Base-by-base conservation (phyloP, 2,329 filamentous ascomycete genomes). In the Zasmidium angulare region DNA sequence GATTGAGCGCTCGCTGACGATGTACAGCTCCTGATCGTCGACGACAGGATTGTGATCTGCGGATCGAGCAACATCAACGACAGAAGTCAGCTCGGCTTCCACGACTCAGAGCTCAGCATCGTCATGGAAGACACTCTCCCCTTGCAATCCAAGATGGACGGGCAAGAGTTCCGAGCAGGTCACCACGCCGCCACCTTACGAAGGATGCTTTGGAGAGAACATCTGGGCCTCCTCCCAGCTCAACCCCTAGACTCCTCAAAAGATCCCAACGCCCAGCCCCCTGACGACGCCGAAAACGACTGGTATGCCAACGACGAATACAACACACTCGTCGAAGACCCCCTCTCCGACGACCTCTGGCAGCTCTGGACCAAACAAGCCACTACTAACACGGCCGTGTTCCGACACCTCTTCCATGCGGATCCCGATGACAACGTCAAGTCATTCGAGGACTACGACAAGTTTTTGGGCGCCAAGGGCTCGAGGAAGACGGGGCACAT, bases 341-440 rank as follows among this genome's bases (percentile, higher is more conserved):
- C 86, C 0, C 75, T 88, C 6, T 79, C 79, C 4, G 81, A 85
- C 52, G 77, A 81, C 3, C 77, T 87, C 46, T 83, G 82, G 56
- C 79, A 87, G 10, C 82, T 82, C 76, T 95, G 90, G 90, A 90
- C 84, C 0, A 69, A 76, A 26, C 82, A 83, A 64, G 90, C 90
- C 1, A 84, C 84, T 1, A 84, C 76, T 54, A 95, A 95, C 71
- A 93, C 90, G 0, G 79, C 85, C 53, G 77, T 91, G 7, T 95
- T 91, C 76, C 79, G 89, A n/a, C 86, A 91, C 62, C 71, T 95
- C 21, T 95, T 95, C 78, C 90, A 93, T 68, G 88, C 89, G 0
- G 93, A 98, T 71, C 93, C 95, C 0, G 93, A 98, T 74, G 86
- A 97, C 69, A 82, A 89, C 69, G 90, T 97, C 72, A 90, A 88